These are phyloP conservation scores for Podospora comata DNA, from an alignment of 495 filamentous ascomycete species.

Conservation along the genomic window DNA sequence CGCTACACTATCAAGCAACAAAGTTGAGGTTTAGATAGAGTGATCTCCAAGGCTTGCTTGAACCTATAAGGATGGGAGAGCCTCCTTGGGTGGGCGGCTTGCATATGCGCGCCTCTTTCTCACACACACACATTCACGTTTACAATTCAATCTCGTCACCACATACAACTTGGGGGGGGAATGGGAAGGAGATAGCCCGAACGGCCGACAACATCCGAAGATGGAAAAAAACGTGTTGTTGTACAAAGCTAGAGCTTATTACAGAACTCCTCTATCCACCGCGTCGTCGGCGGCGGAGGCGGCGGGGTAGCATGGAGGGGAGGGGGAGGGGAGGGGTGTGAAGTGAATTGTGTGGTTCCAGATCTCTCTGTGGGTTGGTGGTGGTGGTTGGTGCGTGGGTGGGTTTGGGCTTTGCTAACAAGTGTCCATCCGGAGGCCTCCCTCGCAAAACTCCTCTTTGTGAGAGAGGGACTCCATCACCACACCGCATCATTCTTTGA, in stretches of 20 bases:
- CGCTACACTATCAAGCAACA: not conserved
- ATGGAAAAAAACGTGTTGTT: not conserved
- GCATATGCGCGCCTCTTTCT: slow-evolving; percentile 25
- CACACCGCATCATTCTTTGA: not conserved
- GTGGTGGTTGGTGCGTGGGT: not conserved
- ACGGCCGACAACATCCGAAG: not conserved
- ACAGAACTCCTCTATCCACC: not conserved
- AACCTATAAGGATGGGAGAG: not conserved
- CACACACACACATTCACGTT: not conserved
- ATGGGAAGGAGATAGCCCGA: not conserved
- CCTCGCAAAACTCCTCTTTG: not conserved
- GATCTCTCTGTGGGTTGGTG: not conserved
- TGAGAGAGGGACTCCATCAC: not conserved
- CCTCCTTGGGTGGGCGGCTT: slow-evolving; percentile 14
- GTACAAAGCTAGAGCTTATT: not conserved
- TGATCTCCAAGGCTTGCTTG: not conserved
- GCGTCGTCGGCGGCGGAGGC: no score
- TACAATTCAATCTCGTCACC: not conserved
- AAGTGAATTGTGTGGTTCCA: not conserved
- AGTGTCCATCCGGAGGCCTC: not conserved
- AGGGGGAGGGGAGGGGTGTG: not conserved
- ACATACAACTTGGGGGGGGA: not conserved
- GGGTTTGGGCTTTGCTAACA: not conserved
- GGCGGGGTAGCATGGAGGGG: not conserved
- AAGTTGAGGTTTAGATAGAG: not conserved